These are phyloP conservation scores for Gynandropsis gynandra DNA, from an alignment of 345 rosid genomes.

Conservation along the genomic window DNA sequence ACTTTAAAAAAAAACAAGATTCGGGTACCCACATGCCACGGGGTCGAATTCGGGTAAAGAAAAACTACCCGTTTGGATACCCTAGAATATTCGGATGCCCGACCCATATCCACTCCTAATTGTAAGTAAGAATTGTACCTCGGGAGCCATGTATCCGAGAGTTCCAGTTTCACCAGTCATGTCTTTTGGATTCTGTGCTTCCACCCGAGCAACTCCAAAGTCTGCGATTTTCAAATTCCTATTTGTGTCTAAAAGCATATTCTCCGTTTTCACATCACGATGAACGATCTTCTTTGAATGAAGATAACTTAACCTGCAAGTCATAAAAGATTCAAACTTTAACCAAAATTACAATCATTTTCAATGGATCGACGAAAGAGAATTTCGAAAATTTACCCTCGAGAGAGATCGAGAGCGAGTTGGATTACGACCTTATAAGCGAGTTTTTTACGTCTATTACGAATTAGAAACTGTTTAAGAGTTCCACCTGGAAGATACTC, in stretches of 20 bases:
- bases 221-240: conserved; percentile 81
- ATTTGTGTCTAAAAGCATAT: conserved; percentile 63
- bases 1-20: too few relatives aligned
- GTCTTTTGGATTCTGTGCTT: conserved; percentile 86
- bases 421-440: conserved; percentile 61
- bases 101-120: too few relatives aligned
- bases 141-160: conserved; percentile 97
- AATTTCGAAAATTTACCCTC: conserved; percentile 50
- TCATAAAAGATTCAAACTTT: background rate
- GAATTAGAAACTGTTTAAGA: conserved; percentile 64
- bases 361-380: background rate
- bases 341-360: background rate
- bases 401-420: conserved; percentile 79
- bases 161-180: conserved; percentile 99
- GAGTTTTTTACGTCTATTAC: conserved; percentile 68
- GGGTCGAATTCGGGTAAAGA: too few relatives aligned
- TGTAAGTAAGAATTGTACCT: conserved; percentile 54
- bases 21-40: too few relatives aligned
- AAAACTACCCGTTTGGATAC: too few relatives aligned
- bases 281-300: conserved; percentile 87
- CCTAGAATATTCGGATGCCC: too few relatives aligned
- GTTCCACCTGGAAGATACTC: conserved; percentile 85
- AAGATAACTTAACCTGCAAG: conserved; percentile 76
- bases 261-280: conserved; percentile 93
- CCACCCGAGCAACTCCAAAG: conserved; percentile 97